Evolutionary conservation across 2,329 filamentous ascomycete genomes (phyloP).

Genomic region (Tolypocladium ovalisporum): DNA sequence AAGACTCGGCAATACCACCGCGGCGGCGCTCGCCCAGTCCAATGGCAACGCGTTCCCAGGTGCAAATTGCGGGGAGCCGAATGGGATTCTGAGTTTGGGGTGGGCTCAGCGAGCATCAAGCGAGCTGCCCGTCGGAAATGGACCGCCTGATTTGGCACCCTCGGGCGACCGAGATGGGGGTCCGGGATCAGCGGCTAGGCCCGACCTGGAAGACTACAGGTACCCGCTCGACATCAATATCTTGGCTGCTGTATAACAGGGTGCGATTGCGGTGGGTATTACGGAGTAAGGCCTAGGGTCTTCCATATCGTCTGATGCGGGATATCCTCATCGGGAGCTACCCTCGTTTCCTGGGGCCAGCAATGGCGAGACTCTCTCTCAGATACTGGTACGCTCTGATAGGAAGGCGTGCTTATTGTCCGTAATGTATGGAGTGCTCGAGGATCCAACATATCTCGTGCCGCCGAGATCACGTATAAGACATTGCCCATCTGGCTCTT

Average conservation of each 20-base stretch:
- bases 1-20: not conserved
- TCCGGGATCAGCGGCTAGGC: not conserved
- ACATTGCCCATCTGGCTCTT: not conserved
- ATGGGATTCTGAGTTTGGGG: not conserved
- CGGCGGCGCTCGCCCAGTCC: not conserved
- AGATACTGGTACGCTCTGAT: too few relatives aligned
- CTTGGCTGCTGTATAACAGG: not conserved
- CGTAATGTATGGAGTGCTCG: too few relatives aligned
- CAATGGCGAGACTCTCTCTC: not conserved
- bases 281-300: not conserved
- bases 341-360: not conserved
- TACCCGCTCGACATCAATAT: not conserved
- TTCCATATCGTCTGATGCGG: not conserved
- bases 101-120: too few relatives aligned
- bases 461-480: not conserved
- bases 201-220: not conserved
- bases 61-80: not conserved
- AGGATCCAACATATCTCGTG: not conserved
- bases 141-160: not conserved
- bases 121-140: not conserved
- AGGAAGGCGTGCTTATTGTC: not conserved
- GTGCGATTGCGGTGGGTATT: not conserved
- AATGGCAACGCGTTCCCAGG: not conserved
- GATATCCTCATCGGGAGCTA: not conserved
- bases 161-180: not conserved